Evolutionary conservation across 2,329 filamentous ascomycete species (phyloP), one percentile per base, ranked within the genome.

Genomic region (Colletotrichum truncatum): DNA sequence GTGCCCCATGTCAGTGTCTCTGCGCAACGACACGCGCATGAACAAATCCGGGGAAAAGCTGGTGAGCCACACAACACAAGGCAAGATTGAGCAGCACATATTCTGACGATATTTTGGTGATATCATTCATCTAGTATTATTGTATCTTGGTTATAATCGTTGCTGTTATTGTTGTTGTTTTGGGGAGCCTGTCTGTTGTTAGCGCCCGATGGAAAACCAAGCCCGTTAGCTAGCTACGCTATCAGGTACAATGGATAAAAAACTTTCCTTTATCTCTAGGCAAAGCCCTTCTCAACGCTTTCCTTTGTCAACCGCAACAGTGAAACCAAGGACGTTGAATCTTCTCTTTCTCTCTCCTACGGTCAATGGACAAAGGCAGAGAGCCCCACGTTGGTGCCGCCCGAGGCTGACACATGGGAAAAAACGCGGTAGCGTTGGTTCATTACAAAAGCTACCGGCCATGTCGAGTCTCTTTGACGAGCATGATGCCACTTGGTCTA

Each of bases 11-110:
- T 11, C 16, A 18, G 16, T 49, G 26, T 63, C 41, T 63, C 57
- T 56, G 41, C 51, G 57, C 51, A 62, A 51, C 49, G 18, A 66
- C 43, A 48, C 51, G 58, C 25, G 49, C 63, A 63, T 66, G 49
- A 51, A 23, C 63, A 26, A 56, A 55, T 63, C 63, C 63, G 63
- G 57, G 56, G 62, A 51, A 45, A 14, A 38, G 34, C 45, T 28
- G 43, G 26, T 51, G 51, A 49, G 49, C 43, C 46, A 43, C 41
- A 32, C 43, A 18, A 55, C 30, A 28, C 51, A 45, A 49, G 32
- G 9, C 49, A 55, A 56, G 63, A 53, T 41, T 61, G n/a, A 23
- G 48, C n/a, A n/a, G n/a, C n/a, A n/a, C n/a, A 12, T 61, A 38
- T 64, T 59, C 43, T 18, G 60, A 51, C 54, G 45, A 23, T 45